Conservation (phyloP, 2,329 filamentous ascomycete genomes). For the Apiospora saccharicola region DNA sequence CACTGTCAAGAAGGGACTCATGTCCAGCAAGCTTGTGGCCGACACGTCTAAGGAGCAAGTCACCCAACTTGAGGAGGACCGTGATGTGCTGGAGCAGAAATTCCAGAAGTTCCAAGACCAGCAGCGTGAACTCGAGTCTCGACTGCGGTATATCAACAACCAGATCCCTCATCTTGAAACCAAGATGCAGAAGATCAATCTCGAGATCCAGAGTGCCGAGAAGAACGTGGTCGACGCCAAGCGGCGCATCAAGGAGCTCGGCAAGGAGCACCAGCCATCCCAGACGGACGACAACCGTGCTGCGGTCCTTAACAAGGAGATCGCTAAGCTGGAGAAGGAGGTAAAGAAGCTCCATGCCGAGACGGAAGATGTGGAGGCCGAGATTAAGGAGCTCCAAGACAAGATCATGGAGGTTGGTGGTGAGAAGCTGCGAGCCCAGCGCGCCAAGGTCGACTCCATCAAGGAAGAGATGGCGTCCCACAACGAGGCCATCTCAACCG, state of each 20-base stretch:
- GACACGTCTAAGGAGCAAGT: slow-evolving; percentile 91
- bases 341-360: slow-evolving; percentile 82
- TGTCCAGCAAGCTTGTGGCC: slow-evolving; percentile 94
- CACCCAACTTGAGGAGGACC: slow-evolving; percentile 82
- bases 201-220: slow-evolving; percentile 88
- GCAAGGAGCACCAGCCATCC: slow-evolving; percentile 80
- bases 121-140: slow-evolving; percentile 79
- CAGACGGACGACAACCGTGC: slow-evolving; percentile 81
- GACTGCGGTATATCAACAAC: slow-evolving; percentile 74
- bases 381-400: slow-evolving; percentile 91
- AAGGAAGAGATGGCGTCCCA: slow-evolving; percentile 86
- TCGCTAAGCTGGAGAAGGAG: slow-evolving; percentile 77
- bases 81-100: slow-evolving; percentile 82
- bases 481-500: slow-evolving; percentile 81
- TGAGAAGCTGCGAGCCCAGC: slow-evolving; percentile 88
- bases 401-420: slow-evolving; percentile 99
- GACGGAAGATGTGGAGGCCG: slow-evolving; percentile 88
- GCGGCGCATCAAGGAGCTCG: slow-evolving; percentile 84
- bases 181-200: slow-evolving; percentile 85
- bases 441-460: slow-evolving; percentile 86
- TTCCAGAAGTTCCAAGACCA: slow-evolving; percentile 87
- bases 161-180: slow-evolving; percentile 87
- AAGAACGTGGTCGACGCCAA: slow-evolving; percentile 85
- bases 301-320: slow-evolving; percentile 77
- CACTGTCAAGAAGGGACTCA: slow-evolving; percentile 87